Evolutionary conservation across 352 stramenopile species (phyloP).

Genomic region (Globisporangium splendens): DNA sequence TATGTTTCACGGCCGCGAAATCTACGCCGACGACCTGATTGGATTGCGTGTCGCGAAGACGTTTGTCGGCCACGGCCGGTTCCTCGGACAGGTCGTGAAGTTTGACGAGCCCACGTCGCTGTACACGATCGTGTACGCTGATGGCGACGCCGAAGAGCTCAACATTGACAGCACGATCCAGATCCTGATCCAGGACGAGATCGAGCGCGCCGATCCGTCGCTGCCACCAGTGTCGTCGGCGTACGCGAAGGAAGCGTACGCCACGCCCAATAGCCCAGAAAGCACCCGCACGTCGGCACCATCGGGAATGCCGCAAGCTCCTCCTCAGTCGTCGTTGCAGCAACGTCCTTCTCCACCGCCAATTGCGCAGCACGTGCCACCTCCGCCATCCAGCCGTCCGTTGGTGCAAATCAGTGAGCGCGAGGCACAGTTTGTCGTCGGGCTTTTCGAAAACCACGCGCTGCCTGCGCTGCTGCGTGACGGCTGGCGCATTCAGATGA

Average conservation of each 20-base stretch:
- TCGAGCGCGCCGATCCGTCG: constrained; percentile 70
- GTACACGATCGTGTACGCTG: constrained; percentile 84
- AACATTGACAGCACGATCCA: constrained; percentile 75
- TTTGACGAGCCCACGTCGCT: constrained; percentile 64
- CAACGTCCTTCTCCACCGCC: constrained; percentile 1
- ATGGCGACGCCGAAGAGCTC: constrained; percentile 78
- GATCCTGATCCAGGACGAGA: constrained; percentile 84
- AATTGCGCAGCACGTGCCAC: neutral
- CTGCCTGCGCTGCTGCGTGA: constrained; percentile 56
- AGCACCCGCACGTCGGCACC: neutral
- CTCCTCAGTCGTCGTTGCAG: neutral
- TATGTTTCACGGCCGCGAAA: constrained; percentile 69
- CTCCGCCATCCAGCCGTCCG: constrained; percentile 1
- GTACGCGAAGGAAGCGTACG: constrained; percentile 11
- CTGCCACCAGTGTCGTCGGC: constrained; percentile 24
- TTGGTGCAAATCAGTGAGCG: constrained; percentile 61
- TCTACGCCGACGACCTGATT: constrained; percentile 75
- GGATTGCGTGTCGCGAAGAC: constrained; percentile 82
- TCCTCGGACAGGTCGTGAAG: constrained; percentile 84
- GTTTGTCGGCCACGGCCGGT: constrained; percentile 73
- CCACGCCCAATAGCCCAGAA: constrained; percentile 19
- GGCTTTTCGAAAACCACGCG: constrained; percentile 80
- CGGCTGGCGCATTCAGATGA: constrained; percentile 59
- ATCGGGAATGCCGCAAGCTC: neutral
- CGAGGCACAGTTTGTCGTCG: constrained; percentile 70